Evolutionary conservation across 495 filamentous ascomycete genomes (phyloP).

Genomic region (Aspergillus wentii): DNA sequence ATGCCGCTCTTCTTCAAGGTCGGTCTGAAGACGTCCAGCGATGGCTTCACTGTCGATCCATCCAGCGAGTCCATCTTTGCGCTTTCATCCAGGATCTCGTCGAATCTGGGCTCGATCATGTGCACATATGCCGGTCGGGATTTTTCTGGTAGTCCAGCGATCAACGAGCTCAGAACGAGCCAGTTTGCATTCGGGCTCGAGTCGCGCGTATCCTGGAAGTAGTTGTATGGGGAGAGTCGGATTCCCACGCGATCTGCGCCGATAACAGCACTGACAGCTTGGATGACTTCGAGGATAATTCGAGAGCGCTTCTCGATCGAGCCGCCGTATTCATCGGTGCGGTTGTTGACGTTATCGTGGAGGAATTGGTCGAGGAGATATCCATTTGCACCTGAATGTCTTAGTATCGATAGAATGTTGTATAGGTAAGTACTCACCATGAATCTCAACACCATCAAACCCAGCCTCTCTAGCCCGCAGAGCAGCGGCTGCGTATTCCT

Average conservation of each 20-base stretch:
- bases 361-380: conserved; percentile 55
- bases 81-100: conserved; percentile 41
- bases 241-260: conserved; percentile 32
- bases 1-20: conserved; percentile 26
- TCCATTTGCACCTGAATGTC: conserved; percentile 47
- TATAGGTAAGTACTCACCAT: conserved; percentile 42
- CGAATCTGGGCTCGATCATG: conserved; percentile 39
- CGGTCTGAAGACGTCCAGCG: conserved; percentile 23
- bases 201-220: conserved; percentile 40
- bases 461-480: conserved; percentile 57
- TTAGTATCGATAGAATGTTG: no score
- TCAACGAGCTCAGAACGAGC: conserved; percentile 18
- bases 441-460: conserved; percentile 54
- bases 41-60: conserved; percentile 20
- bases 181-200: conserved; percentile 24
- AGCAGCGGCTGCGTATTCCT: conserved; percentile 53
- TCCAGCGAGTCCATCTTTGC: conserved; percentile 32
- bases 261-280: conserved; percentile 17
- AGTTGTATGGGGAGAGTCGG: conserved; percentile 44
- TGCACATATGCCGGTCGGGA: conserved; percentile 33
- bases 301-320: conserved; percentile 44
- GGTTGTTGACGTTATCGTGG: conserved; percentile 43
- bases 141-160: conserved; percentile 19
- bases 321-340: conserved; percentile 49
- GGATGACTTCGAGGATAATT: conserved; percentile 41